phyloP scores from a whole-genome alignment of 1,284 basidiomycete species.

The Thecaphora thlaspeos region DNA sequence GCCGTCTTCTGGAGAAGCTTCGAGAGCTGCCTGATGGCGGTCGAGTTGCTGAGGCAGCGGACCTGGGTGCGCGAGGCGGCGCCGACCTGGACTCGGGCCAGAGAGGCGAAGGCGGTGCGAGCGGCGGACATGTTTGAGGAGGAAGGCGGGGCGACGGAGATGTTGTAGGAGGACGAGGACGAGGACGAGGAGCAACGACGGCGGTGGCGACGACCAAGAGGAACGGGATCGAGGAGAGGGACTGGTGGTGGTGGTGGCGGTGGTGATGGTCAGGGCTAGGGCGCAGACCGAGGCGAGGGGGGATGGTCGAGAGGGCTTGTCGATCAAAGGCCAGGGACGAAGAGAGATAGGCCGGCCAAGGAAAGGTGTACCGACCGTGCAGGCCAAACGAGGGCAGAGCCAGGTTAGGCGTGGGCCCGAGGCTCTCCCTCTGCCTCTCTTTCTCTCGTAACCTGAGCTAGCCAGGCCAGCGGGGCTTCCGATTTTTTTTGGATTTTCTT shows the following conservation, averaged over 20 bases:
- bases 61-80: conserved; percentile 16
- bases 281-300: background rate
- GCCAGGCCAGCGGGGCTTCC: too few relatives aligned
- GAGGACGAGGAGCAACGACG: conserved; percentile 1
- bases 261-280: background rate
- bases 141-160: background rate
- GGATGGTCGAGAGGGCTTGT: too few relatives aligned
- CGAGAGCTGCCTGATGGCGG: conserved; percentile 33
- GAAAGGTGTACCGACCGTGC: too few relatives aligned
- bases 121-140: conserved; percentile 16
- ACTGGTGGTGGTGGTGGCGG: background rate
- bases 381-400: too few relatives aligned
- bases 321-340: background rate
- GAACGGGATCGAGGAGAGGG: background rate
- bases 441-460: too few relatives aligned
- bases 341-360: too few relatives aligned
- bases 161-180: too few relatives aligned
- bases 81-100: conserved; percentile 21
- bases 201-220: background rate
- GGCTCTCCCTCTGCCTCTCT: too few relatives aligned
- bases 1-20: conserved; percentile 22
- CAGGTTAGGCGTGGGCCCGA: too few relatives aligned
- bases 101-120: conserved; percentile 32
- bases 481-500: too few relatives aligned
- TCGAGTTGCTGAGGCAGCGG: conserved; percentile 23